These are phyloP conservation scores for Knoxia roxburghii DNA, from an alignment of 257 asterid genomes.

Conservation along the genomic window DNA sequence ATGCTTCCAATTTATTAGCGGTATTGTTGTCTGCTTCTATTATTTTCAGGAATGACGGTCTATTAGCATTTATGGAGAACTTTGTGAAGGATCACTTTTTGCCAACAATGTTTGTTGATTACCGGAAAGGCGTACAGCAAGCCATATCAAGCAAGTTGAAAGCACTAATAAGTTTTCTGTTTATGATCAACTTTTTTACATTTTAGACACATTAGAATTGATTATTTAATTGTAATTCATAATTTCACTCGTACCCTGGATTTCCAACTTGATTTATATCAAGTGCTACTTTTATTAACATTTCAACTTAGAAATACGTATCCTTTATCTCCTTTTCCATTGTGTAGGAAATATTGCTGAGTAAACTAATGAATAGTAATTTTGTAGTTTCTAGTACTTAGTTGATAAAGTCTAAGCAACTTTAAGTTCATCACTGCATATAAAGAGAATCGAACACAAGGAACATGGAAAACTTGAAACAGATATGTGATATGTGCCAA, in stretches of 20 bases:
- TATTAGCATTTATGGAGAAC: slow-evolving; percentile 88
- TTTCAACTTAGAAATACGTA: background rate
- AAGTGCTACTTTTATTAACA: background rate
- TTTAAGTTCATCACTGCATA: background rate
- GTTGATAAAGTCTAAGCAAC: background rate
- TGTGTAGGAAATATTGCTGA: slow-evolving; percentile 2
- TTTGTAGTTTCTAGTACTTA: background rate
- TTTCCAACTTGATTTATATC: background rate
- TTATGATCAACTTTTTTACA: background rate
- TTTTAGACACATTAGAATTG: background rate
- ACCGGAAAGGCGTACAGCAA: slow-evolving; percentile 94
- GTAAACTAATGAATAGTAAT: background rate
- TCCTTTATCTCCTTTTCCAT: background rate
- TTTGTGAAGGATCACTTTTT: slow-evolving; percentile 97
- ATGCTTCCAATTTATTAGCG: background rate
- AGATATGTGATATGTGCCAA: background rate
- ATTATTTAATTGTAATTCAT: slow-evolving; percentile 4
- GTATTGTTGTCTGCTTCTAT: slow-evolving; percentile 7
- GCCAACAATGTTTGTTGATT: slow-evolving; percentile 98
- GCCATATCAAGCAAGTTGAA: slow-evolving; percentile 95
- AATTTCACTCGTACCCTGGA: background rate
- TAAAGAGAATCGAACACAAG: background rate
- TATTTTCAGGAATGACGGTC: slow-evolving; percentile 87
- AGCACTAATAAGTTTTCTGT: slow-evolving; percentile 18
- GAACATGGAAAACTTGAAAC: background rate